Evolutionary conservation across 2,329 filamentous ascomycete species (phyloP).

Genomic region (Cladosporium sp.): DNA sequence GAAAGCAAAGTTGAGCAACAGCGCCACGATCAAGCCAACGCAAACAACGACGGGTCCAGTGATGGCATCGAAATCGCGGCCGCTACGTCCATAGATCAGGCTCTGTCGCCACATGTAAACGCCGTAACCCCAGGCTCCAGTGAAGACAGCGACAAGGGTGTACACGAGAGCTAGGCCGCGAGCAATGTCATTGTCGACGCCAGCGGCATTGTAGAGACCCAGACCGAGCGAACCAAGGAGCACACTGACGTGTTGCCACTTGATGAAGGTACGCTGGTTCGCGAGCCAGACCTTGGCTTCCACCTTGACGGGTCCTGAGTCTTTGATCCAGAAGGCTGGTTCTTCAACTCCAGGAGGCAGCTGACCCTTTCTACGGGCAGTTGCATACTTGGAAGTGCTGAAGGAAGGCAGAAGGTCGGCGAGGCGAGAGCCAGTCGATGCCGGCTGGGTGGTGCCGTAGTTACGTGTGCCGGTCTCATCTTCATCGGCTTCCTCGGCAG

Average conservation of each 20-base stretch:
- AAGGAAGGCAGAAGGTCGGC: slow-evolving; percentile 78
- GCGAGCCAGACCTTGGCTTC: slow-evolving; percentile 99
- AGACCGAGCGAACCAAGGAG: slow-evolving; percentile 81
- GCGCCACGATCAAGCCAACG: slow-evolving; percentile 71
- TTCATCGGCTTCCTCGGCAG: slow-evolving; percentile 49
- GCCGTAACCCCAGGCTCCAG: slow-evolving; percentile 81
- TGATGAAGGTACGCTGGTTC: slow-evolving; percentile 96
- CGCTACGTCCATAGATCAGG: slow-evolving; percentile 82
- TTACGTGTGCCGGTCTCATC: slow-evolving; percentile 48
- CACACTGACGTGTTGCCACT: slow-evolving; percentile 95
- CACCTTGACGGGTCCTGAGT: slow-evolving; percentile 84
- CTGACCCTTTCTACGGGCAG: slow-evolving; percentile 48
- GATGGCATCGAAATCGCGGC: slow-evolving; percentile 89
- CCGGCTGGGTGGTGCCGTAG: slow-evolving; percentile 44
- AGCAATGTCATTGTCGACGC: slow-evolving; percentile 70
- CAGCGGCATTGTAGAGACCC: slow-evolving; percentile 84
- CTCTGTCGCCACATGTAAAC: slow-evolving; percentile 74
- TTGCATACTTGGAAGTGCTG: slow-evolving; percentile 75
- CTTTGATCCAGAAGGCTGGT: slow-evolving; percentile 88
- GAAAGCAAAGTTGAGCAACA: slow-evolving; percentile 86
- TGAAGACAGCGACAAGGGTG: slow-evolving; percentile 76
- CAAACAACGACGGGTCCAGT: slow-evolving; percentile 83
- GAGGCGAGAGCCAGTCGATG: slow-evolving; percentile 44
- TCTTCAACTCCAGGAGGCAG: slow-evolving; percentile 87
- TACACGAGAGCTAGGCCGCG: slow-evolving; percentile 80